phyloP scores from a whole-genome alignment of 257 asterid genomes.

The Catharanthus roseus region DNA sequence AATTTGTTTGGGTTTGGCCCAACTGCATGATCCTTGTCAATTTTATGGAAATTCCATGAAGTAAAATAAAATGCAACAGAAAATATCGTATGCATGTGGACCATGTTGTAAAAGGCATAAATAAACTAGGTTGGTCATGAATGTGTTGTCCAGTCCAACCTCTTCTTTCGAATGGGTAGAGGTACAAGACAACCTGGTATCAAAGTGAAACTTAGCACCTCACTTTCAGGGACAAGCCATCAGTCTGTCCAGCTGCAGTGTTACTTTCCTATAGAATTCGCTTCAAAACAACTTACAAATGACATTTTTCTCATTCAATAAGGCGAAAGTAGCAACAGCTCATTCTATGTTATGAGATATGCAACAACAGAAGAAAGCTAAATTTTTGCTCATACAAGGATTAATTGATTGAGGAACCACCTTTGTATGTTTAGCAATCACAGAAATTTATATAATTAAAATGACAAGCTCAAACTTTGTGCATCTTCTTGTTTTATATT shows the following conservation, averaged over 20 bases:
- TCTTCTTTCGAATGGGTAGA: not conserved
- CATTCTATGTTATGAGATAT: not conserved
- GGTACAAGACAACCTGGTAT: not conserved
- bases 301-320: not conserved
- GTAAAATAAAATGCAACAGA: not conserved
- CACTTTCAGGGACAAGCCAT: not conserved
- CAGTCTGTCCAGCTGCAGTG: not conserved
- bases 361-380: not conserved
- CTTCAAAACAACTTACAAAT: not conserved
- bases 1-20: not conserved
- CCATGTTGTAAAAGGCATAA: not conserved
- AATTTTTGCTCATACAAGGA: not conserved
- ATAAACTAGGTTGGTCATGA: not conserved
- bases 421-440: not conserved
- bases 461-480: not conserved
- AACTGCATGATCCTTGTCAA: conserved; percentile 5
- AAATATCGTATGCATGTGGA: not conserved
- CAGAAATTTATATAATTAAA: not conserved
- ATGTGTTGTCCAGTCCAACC: not conserved
- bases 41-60: not conserved
- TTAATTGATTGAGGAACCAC: not conserved
- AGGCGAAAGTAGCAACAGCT: not conserved
- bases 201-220: not conserved
- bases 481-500: not conserved
- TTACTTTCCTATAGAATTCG: not conserved